phyloP scores from a whole-genome alignment of 768 basidiomycete species.

The Gymnopilus junonius region DNA sequence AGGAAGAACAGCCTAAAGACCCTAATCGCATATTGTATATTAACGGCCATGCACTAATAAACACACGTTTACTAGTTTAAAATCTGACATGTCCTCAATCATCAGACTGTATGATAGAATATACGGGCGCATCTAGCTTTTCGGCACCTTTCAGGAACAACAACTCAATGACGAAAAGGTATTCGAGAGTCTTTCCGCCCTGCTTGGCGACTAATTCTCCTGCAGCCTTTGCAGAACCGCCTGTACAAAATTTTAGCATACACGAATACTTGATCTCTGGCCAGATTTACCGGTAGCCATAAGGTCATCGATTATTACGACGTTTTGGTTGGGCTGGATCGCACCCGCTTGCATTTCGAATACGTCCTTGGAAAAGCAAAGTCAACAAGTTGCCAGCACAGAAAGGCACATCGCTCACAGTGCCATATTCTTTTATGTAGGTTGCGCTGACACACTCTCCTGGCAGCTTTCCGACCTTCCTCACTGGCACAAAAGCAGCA shows the following conservation, averaged over 20 bases:
- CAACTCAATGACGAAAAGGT: conserved; percentile 92
- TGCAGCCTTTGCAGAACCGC: conserved; percentile 93
- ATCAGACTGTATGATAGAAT: conserved; percentile 83
- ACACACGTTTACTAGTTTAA: conserved; percentile 70
- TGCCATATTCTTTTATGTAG: conserved; percentile 94
- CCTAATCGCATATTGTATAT: conserved; percentile 66
- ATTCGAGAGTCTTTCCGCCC: conserved; percentile 87
- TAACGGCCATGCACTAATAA: conserved; percentile 76
- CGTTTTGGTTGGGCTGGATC: conserved; percentile 81
- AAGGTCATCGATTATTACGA: conserved; percentile 91
- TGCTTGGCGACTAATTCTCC: conserved; percentile 84
- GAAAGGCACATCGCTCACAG: conserved; percentile 47
- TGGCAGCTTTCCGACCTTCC: conserved; percentile 95
- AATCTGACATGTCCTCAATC: conserved; percentile 43
- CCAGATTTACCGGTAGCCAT: conserved; percentile 85
- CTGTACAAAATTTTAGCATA: conserved; percentile 38
- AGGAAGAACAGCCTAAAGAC: conserved; percentile 35
- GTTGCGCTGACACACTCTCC: conserved; percentile 74
- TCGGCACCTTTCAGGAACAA: conserved; percentile 73
- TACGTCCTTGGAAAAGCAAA: conserved; percentile 59
- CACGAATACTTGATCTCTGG: not conserved
- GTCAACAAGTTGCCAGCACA: not conserved
- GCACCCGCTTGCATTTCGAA: conserved; percentile 95
- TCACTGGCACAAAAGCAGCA: conserved; percentile 94
- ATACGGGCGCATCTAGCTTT: conserved; percentile 85